Base-by-base conservation (phyloP, 306 rosid genomes). In the Cicer yamashitae region DNA sequence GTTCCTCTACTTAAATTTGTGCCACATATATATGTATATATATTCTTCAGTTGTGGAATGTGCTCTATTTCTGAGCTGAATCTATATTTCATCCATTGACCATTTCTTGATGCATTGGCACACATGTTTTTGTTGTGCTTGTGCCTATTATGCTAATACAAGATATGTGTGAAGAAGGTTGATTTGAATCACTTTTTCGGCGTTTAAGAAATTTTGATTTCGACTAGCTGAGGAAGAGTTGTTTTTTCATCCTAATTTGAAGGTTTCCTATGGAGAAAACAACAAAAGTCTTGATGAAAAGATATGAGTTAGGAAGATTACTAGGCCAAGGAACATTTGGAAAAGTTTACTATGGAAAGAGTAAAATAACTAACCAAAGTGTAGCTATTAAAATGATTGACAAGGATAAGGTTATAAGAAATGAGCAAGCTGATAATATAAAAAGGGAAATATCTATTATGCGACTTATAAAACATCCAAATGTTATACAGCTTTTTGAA, bases 261-360 rank as follows among this genome's bases (percentile, higher is more conserved):
- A 62, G 52, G 83, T 62, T 67, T 78, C 57, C 71, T 44, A 85
- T 85, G 93, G 87, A 81, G 58, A 79, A 79, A 57, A 50, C 82
- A 59, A 61, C 85, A 60, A 83, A 46, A 46, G 59, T 80, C 22
- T 80, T 89, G 79, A 71, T 85, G 91, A 76, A 87, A 66, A 86
- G 67, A 66, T 86, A 84, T 74, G 88, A 86, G 30, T 25, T 86
- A 18, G 88, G 86, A 67, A 82, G 86, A 72, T n/a, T 84, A 70
- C 81, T 88, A 0, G 92, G 92, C 61, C 82, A 88, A 71, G 89
- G 89, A 5, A 84, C 79, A 6, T 88, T 84, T 75, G 89, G 69
- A n/a, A 88, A 88, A 70, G 92, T 88, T 56, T 84, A 84, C 79
- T 72, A 82, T 79, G 89, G 84, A 14, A 79, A 82, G 10, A 71